A percentile compares a stretch with the other conserved stretches of the same genome.
Evolutionary conservation across 148 eudicot genomes (phyloP).

Genomic region (Silene uniflora): DNA sequence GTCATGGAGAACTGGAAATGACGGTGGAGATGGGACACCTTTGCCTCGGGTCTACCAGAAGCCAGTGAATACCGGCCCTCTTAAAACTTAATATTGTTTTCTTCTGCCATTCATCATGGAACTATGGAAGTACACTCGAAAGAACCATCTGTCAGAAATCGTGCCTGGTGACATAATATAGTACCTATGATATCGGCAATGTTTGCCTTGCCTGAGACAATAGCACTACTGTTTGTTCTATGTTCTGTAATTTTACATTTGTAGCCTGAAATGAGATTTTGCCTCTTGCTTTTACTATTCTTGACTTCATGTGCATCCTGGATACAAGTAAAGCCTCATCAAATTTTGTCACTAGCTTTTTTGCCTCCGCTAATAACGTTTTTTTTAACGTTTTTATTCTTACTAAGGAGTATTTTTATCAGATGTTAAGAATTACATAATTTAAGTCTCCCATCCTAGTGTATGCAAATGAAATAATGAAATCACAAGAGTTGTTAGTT

Average conservation of each 20-base stretch:
- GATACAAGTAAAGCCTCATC: not conserved
- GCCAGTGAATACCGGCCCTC: conserved; percentile 56
- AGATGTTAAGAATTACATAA: too few relatives aligned
- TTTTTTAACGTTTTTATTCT: too few relatives aligned
- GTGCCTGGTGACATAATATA: too few relatives aligned
- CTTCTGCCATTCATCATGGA: not conserved
- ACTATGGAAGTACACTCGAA: not conserved
- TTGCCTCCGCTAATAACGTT: not conserved
- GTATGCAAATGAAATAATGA: too few relatives aligned
- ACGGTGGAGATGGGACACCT: conserved; percentile 85
- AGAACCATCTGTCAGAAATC: not conserved
- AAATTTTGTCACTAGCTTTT: not conserved
- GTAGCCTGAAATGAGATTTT: conserved; percentile 1
- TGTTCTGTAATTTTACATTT: not conserved
- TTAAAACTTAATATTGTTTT: not conserved
- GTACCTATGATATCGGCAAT: not conserved
- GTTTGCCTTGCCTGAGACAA: conserved; percentile 10
- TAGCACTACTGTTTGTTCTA: not conserved
- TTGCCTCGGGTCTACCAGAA: conserved; percentile 69
- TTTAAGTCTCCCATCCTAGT: too few relatives aligned
- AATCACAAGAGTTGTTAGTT: too few relatives aligned
- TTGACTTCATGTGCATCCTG: not conserved
- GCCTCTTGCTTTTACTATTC: not conserved
- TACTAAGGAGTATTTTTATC: too few relatives aligned
- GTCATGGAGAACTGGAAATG: conserved; percentile 72